phyloP scores from a whole-genome alignment of 2,329 filamentous ascomycete genomes.

The Trichophyton mentagrophytes region DNA sequence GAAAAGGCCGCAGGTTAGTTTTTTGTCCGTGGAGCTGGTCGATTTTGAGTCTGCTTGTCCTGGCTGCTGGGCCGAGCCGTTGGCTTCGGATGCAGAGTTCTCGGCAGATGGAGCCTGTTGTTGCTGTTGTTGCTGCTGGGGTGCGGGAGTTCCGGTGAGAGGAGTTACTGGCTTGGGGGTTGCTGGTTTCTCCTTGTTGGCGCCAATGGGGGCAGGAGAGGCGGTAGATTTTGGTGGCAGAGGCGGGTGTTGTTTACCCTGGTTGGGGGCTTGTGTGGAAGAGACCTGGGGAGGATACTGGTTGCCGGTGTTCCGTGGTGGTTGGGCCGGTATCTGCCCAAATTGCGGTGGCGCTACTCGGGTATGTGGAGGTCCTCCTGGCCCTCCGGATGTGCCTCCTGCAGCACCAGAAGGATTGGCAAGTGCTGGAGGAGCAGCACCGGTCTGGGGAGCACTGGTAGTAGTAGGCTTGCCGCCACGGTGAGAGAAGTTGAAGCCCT shows the following conservation, averaged over 20 bases:
- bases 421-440: slow-evolving; percentile 2
- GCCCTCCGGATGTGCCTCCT: slow-evolving; percentile 26
- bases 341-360: slow-evolving; percentile 25
- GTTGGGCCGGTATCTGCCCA: slow-evolving; percentile 28
- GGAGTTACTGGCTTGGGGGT: slow-evolving; percentile 33
- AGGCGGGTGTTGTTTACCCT: slow-evolving; percentile 22
- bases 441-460: slow-evolving; percentile 11
- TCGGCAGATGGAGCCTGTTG: slow-evolving; percentile 13
- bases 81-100: slow-evolving; percentile 33
- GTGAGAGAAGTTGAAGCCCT: slow-evolving; percentile 98
- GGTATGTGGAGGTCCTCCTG: slow-evolving; percentile 23
- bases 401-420: slow-evolving; percentile 17
- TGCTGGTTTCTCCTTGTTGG: slow-evolving; percentile 39
- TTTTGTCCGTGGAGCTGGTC: slow-evolving; percentile 36
- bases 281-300: slow-evolving; percentile 20
- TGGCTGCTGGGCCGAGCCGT: slow-evolving; percentile 39
- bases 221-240: slow-evolving; percentile 17
- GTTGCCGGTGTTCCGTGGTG: slow-evolving; percentile 18
- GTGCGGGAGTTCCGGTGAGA: slow-evolving; percentile 16
- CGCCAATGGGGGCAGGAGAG: slow-evolving; percentile 32
- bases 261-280: slow-evolving; percentile 20
- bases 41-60: slow-evolving; percentile 41
- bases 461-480: slow-evolving; percentile 64
- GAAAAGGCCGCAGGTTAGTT: slow-evolving; percentile 73
- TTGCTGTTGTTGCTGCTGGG: neutral